Conservation (phyloP, 2,329 filamentous ascomycete genomes). For the Aspergillus sp. region DNA sequence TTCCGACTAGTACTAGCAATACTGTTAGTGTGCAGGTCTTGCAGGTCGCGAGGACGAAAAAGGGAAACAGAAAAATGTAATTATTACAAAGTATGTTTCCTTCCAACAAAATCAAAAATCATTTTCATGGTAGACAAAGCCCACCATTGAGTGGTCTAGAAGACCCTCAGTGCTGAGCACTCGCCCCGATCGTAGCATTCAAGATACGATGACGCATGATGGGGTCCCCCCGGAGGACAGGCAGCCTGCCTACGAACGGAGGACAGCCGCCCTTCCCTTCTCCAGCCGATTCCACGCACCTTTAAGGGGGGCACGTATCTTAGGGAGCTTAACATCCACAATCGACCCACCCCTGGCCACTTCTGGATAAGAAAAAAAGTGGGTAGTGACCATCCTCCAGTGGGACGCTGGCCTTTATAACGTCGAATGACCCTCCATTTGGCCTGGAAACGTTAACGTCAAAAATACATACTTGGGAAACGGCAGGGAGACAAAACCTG, state of each 20-base stretch:
- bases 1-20: conserved; percentile 8
- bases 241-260: background rate
- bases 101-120: too few relatives aligned
- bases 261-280: conserved; percentile 9
- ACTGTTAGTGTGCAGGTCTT: background rate
- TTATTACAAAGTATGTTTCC: background rate
- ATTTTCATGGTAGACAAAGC: too few relatives aligned
- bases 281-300: conserved; percentile 15
- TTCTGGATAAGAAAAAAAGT: conserved; percentile 35
- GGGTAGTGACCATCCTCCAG: conserved; percentile 34
- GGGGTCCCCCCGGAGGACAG: background rate
- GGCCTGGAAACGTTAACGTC: conserved; percentile 17
- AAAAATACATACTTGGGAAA: conserved; percentile 11
- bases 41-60: conserved; percentile 11
- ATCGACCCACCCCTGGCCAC: conserved; percentile 35
- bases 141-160: background rate
- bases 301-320: conserved; percentile 9
- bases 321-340: conserved; percentile 31
- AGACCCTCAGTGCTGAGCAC: background rate
- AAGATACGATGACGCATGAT: conserved; percentile 2
- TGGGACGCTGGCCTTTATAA: conserved; percentile 38
- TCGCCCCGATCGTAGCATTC: background rate
- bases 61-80: background rate
- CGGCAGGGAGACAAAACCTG: background rate
- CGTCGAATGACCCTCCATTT: conserved; percentile 32